These are phyloP conservation scores for Verticillium albo-atrum DNA, from an alignment of 2,329 filamentous ascomycete genomes.

Conservation along the genomic window DNA sequence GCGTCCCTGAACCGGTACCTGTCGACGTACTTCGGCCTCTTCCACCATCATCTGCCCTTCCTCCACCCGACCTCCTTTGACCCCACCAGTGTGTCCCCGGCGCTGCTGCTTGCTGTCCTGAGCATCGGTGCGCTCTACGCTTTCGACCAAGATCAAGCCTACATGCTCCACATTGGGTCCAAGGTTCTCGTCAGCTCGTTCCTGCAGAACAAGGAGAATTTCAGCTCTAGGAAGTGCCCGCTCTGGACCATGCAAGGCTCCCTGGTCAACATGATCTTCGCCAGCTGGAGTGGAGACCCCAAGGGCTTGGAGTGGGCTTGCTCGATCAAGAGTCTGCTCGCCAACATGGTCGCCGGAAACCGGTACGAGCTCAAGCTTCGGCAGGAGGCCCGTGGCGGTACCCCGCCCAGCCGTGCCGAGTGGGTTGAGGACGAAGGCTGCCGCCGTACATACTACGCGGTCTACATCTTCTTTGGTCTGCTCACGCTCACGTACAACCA, in stretches of 20 bases:
- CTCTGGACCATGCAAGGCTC: constrained; percentile 98
- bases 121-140: constrained; percentile 96
- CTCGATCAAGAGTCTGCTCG: constrained; percentile 95
- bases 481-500: constrained; percentile 96
- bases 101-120: constrained; percentile 81
- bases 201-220: constrained; percentile 96
- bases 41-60: constrained; percentile 95
- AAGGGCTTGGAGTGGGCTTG: constrained; percentile 98
- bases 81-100: constrained; percentile 73
- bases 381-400: constrained; percentile 76
- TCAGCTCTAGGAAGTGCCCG: constrained; percentile 95
- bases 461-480: constrained; percentile 98
- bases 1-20: constrained; percentile 85
- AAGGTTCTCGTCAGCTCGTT: constrained; percentile 98
- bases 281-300: constrained; percentile 97
- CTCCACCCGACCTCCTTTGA: constrained; percentile 89
- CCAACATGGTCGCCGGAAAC: constrained; percentile 98
- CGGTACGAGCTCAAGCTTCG: constrained; percentile 93
- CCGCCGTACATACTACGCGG: constrained; percentile 93
- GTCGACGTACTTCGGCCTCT: constrained; percentile 93
- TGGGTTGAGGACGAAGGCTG: constrained; percentile 98
- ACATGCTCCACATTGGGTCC: constrained; percentile 94
- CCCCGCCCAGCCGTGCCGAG: constrained; percentile 73
- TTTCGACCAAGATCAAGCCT: constrained; percentile 95
- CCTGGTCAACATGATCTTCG: constrained; percentile 96